These are phyloP conservation scores for Multifurca ochricompacta DNA, from an alignment of 768 basidiomycete species.

Conservation along the genomic window DNA sequence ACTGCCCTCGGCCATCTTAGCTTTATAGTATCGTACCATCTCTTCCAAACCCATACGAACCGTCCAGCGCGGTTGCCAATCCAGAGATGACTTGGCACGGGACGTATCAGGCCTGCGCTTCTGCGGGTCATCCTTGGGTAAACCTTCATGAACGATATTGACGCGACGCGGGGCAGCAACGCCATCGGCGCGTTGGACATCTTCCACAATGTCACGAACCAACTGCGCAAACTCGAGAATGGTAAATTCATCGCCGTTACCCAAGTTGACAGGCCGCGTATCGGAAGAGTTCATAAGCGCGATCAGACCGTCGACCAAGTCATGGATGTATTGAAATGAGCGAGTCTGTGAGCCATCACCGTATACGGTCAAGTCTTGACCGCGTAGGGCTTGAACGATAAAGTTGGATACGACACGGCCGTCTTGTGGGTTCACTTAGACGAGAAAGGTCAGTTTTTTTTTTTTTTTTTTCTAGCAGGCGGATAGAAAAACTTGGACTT, in stretches of 20 bases:
- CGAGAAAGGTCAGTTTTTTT: no score
- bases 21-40: slow-evolving; percentile 91
- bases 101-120: slow-evolving; percentile 90
- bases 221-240: slow-evolving; percentile 91
- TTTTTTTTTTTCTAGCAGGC: no score
- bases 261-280: slow-evolving; percentile 93
- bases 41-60: slow-evolving; percentile 91
- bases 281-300: slow-evolving; percentile 93
- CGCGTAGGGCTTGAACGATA: slow-evolving; percentile 93
- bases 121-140: slow-evolving; percentile 92
- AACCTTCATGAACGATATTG: slow-evolving; percentile 67
- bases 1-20: slow-evolving; percentile 80
- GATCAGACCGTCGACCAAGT: slow-evolving; percentile 90
- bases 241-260: slow-evolving; percentile 92
- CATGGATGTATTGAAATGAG: slow-evolving; percentile 98
- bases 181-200: slow-evolving; percentile 84
- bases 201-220: slow-evolving; percentile 87
- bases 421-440: slow-evolving; percentile 86
- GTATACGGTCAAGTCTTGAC: slow-evolving; percentile 95
- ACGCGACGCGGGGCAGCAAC: slow-evolving; percentile 42
- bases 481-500: slow-evolving; percentile 26
- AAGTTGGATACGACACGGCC: slow-evolving; percentile 99
- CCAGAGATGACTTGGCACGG: slow-evolving; percentile 72
- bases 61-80: slow-evolving; percentile 92
- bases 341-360: slow-evolving; percentile 91